Evolutionary conservation across 2,329 filamentous ascomycete species (phyloP).

Genomic region (Penicillium sp.): DNA sequence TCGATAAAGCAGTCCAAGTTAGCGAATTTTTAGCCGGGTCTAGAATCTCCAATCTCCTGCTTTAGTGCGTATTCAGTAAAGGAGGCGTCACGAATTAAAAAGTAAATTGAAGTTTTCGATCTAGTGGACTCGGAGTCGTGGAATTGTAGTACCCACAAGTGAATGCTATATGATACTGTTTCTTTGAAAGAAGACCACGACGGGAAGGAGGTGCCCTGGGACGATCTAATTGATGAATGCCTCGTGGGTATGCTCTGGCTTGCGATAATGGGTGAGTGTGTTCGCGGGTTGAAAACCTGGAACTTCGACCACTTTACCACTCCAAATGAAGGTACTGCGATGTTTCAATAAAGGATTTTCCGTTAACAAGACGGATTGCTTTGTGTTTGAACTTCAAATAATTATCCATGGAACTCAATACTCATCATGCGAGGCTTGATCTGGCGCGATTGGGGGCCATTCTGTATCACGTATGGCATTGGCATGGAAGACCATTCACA

Average conservation of each 20-base stretch:
- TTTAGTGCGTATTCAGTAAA: background rate
- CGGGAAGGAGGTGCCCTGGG: conserved; percentile 29
- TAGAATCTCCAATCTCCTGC: conserved; percentile 12
- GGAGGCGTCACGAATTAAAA: background rate
- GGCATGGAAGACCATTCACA: too few species aligned
- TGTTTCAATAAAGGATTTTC: background rate
- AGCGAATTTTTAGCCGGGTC: conserved; percentile 15
- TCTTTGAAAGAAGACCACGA: conserved; percentile 30
- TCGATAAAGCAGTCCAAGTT: conserved; percentile 34
- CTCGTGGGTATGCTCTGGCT: conserved; percentile 30
- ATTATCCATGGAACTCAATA: too few species aligned
- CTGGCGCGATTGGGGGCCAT: too few species aligned
- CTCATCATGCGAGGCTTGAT: too few species aligned
- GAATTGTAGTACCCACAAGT: conserved; percentile 19
- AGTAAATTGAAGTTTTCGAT: background rate
- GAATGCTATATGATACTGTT: conserved; percentile 25
- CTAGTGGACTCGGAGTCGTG: background rate
- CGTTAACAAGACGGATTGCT: too few species aligned
- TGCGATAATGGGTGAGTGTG: conserved; percentile 33
- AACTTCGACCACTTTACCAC: conserved; percentile 6
- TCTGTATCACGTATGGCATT: too few species aligned
- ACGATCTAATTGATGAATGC: conserved; percentile 34
- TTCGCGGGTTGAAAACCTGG: conserved; percentile 17
- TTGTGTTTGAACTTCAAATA: too few species aligned
- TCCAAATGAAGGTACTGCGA: background rate